Evolutionary conservation across 2,329 filamentous ascomycete species (phyloP).

Genomic region (Colletotrichum sp.): DNA sequence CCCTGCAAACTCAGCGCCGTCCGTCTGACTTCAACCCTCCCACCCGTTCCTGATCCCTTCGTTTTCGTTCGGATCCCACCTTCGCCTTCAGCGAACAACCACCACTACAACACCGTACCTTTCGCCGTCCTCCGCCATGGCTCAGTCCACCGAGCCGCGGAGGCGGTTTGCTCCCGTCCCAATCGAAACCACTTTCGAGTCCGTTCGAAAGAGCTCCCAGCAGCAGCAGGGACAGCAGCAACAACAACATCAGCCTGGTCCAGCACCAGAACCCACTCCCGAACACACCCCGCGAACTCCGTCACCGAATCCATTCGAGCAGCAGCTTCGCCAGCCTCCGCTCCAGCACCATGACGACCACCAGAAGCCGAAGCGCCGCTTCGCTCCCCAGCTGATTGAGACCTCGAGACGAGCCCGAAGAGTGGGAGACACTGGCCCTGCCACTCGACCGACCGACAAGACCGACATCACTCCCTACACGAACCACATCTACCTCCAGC

Average conservation of each 20-base stretch:
- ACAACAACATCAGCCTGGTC: constrained; percentile 39
- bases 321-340: constrained; percentile 24
- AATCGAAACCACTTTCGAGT: constrained; percentile 74
- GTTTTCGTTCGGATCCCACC: constrained; percentile 1
- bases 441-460: constrained; percentile 69
- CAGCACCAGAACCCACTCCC: constrained; percentile 63
- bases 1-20: background rate
- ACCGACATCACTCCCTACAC: constrained; percentile 73
- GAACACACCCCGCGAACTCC: constrained; percentile 57
- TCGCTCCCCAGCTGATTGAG: constrained; percentile 82
- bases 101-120: background rate
- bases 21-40: background rate
- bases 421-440: constrained; percentile 66
- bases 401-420: constrained; percentile 76
- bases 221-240: constrained; percentile 10
- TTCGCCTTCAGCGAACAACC: background rate
- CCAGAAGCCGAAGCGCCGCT: constrained; percentile 46
- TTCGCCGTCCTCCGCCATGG: constrained; percentile 35
- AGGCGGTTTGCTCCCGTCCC: constrained; percentile 72
- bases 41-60: background rate
- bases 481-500: constrained; percentile 63
- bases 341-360: constrained; percentile 20
- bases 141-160: constrained; percentile 45
- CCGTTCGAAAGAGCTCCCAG: constrained; percentile 47
- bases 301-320: constrained; percentile 37